Percentiles rank a stretch among this genome's conserved stretches.
Evolutionary conservation across 1,284 basidiomycete species (phyloP).

Genomic region (Schizophyllum amplum): DNA sequence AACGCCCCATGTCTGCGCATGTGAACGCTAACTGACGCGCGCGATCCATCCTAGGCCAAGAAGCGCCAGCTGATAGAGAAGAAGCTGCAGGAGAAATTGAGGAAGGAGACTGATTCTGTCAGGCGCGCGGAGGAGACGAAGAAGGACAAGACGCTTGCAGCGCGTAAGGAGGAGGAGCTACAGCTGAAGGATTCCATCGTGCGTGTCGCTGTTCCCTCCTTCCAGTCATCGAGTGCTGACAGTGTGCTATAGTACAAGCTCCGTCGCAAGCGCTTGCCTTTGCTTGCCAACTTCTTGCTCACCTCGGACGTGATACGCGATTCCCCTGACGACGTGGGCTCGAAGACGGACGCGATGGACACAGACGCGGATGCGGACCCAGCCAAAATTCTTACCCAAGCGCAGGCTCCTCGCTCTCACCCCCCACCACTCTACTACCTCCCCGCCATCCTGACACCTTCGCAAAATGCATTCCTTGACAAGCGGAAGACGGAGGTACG

Average conservation of each 20-base stretch:
- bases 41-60: constrained; percentile 46
- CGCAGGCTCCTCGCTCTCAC: constrained; percentile 49
- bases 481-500: constrained; percentile 55
- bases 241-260: constrained; percentile 63
- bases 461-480: constrained; percentile 59
- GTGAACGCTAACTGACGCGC: background rate
- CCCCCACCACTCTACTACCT: constrained; percentile 73
- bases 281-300: constrained; percentile 67
- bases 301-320: constrained; percentile 62
- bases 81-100: constrained; percentile 70
- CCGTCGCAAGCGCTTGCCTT: constrained; percentile 55
- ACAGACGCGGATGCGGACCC: constrained; percentile 18
- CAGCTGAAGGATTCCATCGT: constrained; percentile 74
- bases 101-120: constrained; percentile 75
- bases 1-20: background rate
- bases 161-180: constrained; percentile 70
- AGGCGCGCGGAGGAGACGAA: constrained; percentile 75
- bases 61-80: constrained; percentile 73
- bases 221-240: background rate
- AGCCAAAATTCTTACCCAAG: constrained; percentile 21
- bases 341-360: constrained; percentile 8
- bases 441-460: constrained; percentile 57
- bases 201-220: constrained; percentile 22
- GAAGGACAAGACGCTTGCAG: constrained; percentile 66
- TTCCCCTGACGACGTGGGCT: constrained; percentile 18